Evolutionary conservation across 306 rosid genomes (phyloP).

Genomic region (Quercus glauca): DNA sequence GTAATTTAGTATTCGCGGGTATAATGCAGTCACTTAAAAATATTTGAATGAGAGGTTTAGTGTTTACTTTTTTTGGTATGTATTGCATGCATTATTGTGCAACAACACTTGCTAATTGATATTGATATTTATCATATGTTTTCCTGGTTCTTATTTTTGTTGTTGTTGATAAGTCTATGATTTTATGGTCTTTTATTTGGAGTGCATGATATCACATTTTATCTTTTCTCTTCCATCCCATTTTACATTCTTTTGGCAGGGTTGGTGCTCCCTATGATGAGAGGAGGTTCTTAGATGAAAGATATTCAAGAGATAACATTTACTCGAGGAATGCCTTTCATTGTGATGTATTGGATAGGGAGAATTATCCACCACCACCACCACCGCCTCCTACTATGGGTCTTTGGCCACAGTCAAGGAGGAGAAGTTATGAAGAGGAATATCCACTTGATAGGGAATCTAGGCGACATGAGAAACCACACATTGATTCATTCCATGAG

Average conservation of each 20-base stretch:
- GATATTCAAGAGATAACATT: constrained; percentile 66
- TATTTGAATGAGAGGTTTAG: neutral
- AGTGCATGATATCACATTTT: constrained; percentile 26
- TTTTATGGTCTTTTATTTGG: constrained; percentile 4
- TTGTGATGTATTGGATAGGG: constrained; percentile 71
- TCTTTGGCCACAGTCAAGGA: constrained; percentile 76
- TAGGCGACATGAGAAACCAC: constrained; percentile 72
- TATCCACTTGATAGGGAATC: constrained; percentile 70
- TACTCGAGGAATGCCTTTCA: constrained; percentile 72
- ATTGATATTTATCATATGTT: neutral
- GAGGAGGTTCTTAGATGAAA: constrained; percentile 79
- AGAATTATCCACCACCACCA: constrained; percentile 68
- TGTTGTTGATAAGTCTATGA: constrained; percentile 3
- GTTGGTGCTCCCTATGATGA: constrained; percentile 77
- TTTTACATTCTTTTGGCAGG: constrained; percentile 56
- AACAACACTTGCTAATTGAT: neutral
- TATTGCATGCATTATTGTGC: neutral
- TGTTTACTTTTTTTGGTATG: constrained; percentile 1
- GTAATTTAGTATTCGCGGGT: constrained; percentile 24
- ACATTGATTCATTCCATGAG: constrained; percentile 60
- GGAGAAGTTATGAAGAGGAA: constrained; percentile 80
- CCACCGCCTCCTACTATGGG: constrained; percentile 66
- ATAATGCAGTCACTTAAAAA: neutral
- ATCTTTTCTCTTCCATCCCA: constrained; percentile 49
- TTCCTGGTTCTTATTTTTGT: constrained; percentile 12